Evolutionary conservation across 257 asterid species (phyloP).

Genomic region (Eucommia ulmoides): DNA sequence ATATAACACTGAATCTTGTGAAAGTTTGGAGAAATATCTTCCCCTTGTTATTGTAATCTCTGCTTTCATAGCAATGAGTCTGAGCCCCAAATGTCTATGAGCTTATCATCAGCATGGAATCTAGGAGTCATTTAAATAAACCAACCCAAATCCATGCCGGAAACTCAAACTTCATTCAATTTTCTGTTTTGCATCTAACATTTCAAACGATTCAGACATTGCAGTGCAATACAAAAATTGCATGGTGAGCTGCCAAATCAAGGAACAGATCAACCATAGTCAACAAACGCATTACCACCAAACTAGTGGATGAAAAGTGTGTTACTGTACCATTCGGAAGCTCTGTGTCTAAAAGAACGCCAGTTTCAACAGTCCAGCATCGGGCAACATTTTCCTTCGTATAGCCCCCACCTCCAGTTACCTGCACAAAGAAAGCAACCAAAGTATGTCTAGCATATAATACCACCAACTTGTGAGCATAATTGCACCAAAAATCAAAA

Average conservation of each 20-base stretch:
- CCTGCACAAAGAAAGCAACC: conserved; percentile 34
- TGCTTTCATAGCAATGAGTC: too few species aligned
- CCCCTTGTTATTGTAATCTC: too few species aligned
- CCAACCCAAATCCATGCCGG: too few species aligned
- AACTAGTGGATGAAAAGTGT: not conserved
- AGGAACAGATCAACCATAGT: not conserved
- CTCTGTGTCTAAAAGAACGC: conserved; percentile 72
- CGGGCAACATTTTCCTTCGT: conserved; percentile 98
- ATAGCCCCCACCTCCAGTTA: conserved; percentile 99
- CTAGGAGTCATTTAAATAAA: too few species aligned
- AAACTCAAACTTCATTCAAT: too few species aligned
- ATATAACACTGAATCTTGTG: too few species aligned
- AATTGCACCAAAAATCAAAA: conserved; percentile 7
- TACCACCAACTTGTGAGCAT: conserved; percentile 2
- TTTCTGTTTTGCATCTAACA: too few species aligned
- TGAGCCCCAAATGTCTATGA: too few species aligned
- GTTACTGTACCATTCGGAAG: conserved; percentile 65
- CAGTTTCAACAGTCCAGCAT: conserved; percentile 98
- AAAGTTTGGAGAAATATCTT: too few species aligned
- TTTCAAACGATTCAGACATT: not conserved
- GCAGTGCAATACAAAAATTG: not conserved
- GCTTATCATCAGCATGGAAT: too few species aligned
- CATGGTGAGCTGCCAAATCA: not conserved
- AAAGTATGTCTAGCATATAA: conserved; percentile 5
- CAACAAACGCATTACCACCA: not conserved